Conservation (phyloP, 169 alveolate genomes). For the Plasmodium vivax region DNA sequence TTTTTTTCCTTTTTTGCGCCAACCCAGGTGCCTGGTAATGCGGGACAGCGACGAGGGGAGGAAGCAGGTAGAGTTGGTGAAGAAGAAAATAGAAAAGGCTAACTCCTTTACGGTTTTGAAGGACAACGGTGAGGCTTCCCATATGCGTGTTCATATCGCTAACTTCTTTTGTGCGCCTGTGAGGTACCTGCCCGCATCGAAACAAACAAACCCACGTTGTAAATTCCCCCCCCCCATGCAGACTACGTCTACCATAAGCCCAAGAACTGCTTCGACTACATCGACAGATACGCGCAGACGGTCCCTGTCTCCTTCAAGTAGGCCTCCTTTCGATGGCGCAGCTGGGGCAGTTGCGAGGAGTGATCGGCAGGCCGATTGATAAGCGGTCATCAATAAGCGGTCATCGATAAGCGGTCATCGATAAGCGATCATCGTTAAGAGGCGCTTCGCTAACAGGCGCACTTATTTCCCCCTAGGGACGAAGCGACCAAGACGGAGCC, state of each 20-base stretch:
- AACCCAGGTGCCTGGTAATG: slow-evolving; percentile 15
- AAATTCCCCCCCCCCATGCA: not conserved
- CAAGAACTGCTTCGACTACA: slow-evolving; percentile 53
- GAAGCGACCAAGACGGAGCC: slow-evolving; percentile 70
- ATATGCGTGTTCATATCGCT: not conserved
- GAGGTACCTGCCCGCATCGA: not conserved
- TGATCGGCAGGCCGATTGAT: not conserved
- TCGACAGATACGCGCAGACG: slow-evolving; percentile 58
- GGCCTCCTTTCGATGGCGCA: not conserved
- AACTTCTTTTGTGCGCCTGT: not conserved
- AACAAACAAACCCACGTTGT: not conserved
- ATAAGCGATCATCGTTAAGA: no score
- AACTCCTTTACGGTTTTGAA: slow-evolving; percentile 32
- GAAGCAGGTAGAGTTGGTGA: slow-evolving; percentile 50
- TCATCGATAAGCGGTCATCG: no score
- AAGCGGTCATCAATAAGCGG: not conserved
- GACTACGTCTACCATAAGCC: slow-evolving; percentile 60
- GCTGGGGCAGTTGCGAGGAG: not conserved
- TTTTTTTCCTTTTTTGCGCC: not conserved
- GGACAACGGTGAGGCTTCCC: slow-evolving; percentile 28
- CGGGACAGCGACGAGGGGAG: slow-evolving; percentile 67
- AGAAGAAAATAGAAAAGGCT: slow-evolving; percentile 54
- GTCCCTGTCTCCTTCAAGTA: slow-evolving; percentile 57
- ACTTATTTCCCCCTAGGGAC: slow-evolving; percentile 35
- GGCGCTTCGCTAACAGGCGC: not conserved